Conservation (phyloP, 331 rosid species). For the Malus hybrid region DNA sequence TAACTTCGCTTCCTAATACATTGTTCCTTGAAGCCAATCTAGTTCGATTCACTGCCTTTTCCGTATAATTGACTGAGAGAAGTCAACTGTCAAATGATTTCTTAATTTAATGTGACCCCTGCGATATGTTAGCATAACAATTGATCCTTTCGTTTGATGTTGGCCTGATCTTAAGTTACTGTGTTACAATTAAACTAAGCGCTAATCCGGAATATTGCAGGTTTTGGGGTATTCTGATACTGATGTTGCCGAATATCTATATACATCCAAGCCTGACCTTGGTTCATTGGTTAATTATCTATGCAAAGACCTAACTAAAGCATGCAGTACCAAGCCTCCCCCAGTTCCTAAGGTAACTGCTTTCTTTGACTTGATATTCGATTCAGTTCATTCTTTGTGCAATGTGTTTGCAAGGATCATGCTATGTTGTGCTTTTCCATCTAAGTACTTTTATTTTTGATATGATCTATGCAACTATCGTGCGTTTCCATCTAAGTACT, state of each 20-base stretch:
- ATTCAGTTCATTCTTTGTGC: not conserved
- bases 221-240: constrained; percentile 89
- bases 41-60: not conserved
- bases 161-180: not conserved
- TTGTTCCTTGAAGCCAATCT: not conserved
- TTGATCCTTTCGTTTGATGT: not conserved
- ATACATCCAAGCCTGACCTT: constrained; percentile 53
- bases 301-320: constrained; percentile 69
- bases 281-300: constrained; percentile 54
- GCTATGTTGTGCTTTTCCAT: not conserved
- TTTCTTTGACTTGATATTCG: constrained; percentile 18
- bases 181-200: not conserved
- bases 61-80: not conserved
- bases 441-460: not conserved
- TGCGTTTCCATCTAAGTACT: not conserved
- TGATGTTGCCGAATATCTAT: constrained; percentile 85
- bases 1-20: not conserved
- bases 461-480: not conserved
- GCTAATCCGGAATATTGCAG: constrained; percentile 36
- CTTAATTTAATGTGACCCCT: not conserved
- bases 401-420: not conserved
- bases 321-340: constrained; percentile 73
- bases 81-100: not conserved
- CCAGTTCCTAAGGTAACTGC: constrained; percentile 78
- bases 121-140: not conserved